Evolutionary conservation across 352 stramenopile species (phyloP), one percentile per base, ranked within the genome.

Genomic region (Peronospora farinosa): DNA sequence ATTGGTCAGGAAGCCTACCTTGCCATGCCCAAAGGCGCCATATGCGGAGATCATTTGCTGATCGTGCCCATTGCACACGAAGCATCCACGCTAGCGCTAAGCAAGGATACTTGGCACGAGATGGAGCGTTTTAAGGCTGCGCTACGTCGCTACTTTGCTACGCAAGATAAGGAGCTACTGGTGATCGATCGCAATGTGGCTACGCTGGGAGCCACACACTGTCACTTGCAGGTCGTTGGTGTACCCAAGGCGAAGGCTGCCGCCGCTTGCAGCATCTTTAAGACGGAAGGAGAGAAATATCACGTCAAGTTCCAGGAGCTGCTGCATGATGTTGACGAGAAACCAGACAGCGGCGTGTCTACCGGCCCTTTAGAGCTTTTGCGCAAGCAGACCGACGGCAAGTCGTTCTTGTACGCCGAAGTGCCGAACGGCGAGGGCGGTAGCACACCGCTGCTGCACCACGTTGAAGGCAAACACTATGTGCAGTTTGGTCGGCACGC

Each of bases 31-130:
- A 92, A 92, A 47, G 80, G 80, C 5, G 76, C 78, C 5, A 89
- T 92, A 61, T 82, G 81, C 35, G 57, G 62, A 28, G 80, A 92
- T 39, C 80, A 92, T 57, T 30, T 78, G 47, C 67, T 92, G 3
- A 89, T 92, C 45, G 72, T 92, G 10, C 80, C 80, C 0, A 89
- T 92, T 55, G 74, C 75, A 13, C 81, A 92, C 60, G 74, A 86
- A 35, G 70, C 65, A 3, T 80, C 76, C 9, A 82, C 69, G 2
- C 58, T 80, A 39, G 65, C 67, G 23, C 74, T 92, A 2, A 69
- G 57, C 1, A 53, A 63, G 1, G 52, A 54, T 3, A 69, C 66
- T 6, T 60, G 64, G 49, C 40, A 56, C 12, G 81, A 92, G 55
- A 80, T 90, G 40, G 66, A 83, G 32, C 68, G 67, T 1, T 92